A percentile compares a stretch with the other conserved stretches of the same genome.
Evolutionary conservation across 441 rosid species (phyloP).

Genomic region (Syzygium malaccense): DNA sequence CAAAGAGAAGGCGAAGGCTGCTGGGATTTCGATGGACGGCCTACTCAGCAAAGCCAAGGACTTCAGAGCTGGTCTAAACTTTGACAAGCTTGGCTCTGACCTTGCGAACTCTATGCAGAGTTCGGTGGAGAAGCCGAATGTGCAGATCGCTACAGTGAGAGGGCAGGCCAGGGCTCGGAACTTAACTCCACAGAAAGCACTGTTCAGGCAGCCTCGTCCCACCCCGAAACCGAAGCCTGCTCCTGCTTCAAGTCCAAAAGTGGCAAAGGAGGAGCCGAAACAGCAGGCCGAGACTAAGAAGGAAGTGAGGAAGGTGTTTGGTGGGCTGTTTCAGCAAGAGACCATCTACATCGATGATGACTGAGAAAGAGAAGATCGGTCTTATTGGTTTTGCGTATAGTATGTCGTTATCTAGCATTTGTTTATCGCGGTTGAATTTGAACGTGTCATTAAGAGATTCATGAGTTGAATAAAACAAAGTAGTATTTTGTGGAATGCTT

Average conservation of each 20-base stretch:
- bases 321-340: slow-evolving; percentile 90
- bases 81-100: slow-evolving; percentile 71
- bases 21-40: slow-evolving; percentile 38
- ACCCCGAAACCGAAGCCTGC: neutral
- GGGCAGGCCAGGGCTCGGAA: slow-evolving; percentile 83
- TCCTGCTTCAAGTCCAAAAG: neutral
- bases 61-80: slow-evolving; percentile 53
- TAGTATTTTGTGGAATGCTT: neutral
- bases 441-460: neutral
- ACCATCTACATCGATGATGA: slow-evolving; percentile 83
- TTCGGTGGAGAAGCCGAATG: slow-evolving; percentile 29
- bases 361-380: slow-evolving; percentile 15
- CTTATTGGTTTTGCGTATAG: neutral
- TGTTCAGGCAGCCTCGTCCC: slow-evolving; percentile 20
- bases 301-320: slow-evolving; percentile 74
- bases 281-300: slow-evolving; percentile 25
- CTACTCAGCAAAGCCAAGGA: slow-evolving; percentile 62
- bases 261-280: slow-evolving; percentile 14
- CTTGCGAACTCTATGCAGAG: slow-evolving; percentile 43
- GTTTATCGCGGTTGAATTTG: neutral
- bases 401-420: neutral
- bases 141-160: slow-evolving; percentile 78
- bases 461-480: neutral
- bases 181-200: slow-evolving; percentile 56
- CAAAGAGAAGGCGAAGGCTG: slow-evolving; percentile 48